Base-by-base conservation (phyloP, 768 basidiomycete genomes). In the Mrakia blollopis region DNA sequence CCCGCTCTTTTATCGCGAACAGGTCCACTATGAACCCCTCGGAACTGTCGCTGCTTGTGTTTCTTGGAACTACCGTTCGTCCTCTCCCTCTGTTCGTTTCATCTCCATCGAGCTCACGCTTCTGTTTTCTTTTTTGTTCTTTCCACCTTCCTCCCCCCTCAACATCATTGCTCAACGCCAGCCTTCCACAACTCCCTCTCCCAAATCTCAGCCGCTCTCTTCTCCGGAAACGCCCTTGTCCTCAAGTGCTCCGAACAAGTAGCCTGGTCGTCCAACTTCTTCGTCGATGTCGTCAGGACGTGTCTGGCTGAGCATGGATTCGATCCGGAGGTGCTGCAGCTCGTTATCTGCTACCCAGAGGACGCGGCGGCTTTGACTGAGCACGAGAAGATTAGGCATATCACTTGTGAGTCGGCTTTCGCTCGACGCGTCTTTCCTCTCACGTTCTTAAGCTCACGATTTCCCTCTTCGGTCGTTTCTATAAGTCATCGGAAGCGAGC, bases 141-240 rank as follows among this genome's bases (percentile, higher is more conserved):
- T 44, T 44, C 10, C 10, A 44, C 44, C n/a, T n/a, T n/a, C n/a
- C n/a, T n/a, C n/a, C n/a, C n/a, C n/a, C n/a, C n/a, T n/a, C n/a
- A n/a, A n/a, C n/a, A n/a, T n/a, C n/a, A n/a, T n/a, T n/a, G n/a
- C n/a, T 37, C 50, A 9, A 25, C 68, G n/a, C 23, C 79, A 94
- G 93, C 94, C 47, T 85, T 98, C 75, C 96, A 98, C 83, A 98
- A 98, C 81, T 88, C 91, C 0, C 91, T 94, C 88, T 94, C 93
- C 0, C 96, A 96, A 2, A 93, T 99, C 76, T 85, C 98, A 41
- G 93, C 96, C 9, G 87, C 91, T 13, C 87, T 99, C 54, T 96
- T 97, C 82, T 87, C 94, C 11, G 97, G 77, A 14, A 78, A 78
- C 35, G 73, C 73, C 13, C 14, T 74, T 25, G 35, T 75, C 16